Conservation (phyloP, 2,329 filamentous ascomycete species). For the Ceratocystis diversiconidia region DNA sequence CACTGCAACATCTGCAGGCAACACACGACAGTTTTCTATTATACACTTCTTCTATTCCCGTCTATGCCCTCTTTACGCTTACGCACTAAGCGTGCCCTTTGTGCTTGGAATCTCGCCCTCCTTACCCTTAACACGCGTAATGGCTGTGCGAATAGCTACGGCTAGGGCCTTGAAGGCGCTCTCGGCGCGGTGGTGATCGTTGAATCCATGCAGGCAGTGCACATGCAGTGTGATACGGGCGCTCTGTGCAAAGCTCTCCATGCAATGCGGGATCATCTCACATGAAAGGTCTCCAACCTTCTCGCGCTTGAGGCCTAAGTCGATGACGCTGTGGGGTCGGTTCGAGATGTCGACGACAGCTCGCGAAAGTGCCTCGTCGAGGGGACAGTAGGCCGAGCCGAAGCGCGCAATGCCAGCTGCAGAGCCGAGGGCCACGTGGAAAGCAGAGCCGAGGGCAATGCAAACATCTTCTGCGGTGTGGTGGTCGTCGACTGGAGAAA, state of each 20-base stretch:
- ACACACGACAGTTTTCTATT: neutral
- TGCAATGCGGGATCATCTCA: conserved; percentile 94
- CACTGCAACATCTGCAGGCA: neutral
- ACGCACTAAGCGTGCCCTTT: conserved; percentile 71
- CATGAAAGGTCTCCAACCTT: conserved; percentile 85
- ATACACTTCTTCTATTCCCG: neutral
- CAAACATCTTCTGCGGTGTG: conserved; percentile 95
- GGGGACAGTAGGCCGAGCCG: conserved; percentile 78
- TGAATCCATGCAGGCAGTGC: conserved; percentile 76
- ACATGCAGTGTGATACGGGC: conserved; percentile 90
- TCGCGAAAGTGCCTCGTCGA: conserved; percentile 87
- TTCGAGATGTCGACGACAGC: conserved; percentile 93
- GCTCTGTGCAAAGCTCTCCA: conserved; percentile 86
- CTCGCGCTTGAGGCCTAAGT: conserved; percentile 75
- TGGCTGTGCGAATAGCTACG: conserved; percentile 68
- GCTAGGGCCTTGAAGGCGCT: conserved; percentile 95
- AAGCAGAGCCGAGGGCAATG: conserved; percentile 76
- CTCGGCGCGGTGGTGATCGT: conserved; percentile 93
- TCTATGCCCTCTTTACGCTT: neutral
- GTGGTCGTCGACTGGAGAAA: conserved; percentile 73
- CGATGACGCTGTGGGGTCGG: conserved; percentile 70
- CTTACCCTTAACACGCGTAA: conserved; percentile 56
- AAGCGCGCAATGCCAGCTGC: conserved; percentile 77
- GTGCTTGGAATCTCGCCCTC: conserved; percentile 92
- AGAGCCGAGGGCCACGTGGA: conserved; percentile 63